These are phyloP conservation scores for Ambrosiella beaveri DNA, from an alignment of 2,329 filamentous ascomycete genomes.

Conservation along the genomic window DNA sequence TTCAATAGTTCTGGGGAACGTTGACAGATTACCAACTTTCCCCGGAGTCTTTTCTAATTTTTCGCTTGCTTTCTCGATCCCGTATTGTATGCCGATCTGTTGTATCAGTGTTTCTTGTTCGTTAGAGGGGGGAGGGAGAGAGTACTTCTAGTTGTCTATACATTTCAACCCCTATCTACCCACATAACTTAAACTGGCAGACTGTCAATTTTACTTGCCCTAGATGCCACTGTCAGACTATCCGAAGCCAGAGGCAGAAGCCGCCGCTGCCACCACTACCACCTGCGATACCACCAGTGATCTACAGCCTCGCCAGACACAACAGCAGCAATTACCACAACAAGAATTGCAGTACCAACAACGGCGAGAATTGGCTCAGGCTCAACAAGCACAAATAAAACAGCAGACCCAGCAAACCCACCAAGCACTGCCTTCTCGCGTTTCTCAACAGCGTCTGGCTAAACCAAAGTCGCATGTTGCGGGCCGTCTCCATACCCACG, in stretches of 20 bases:
- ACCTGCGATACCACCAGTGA: not conserved
- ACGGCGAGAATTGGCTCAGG: not conserved
- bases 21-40: too few species aligned
- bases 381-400: not conserved
- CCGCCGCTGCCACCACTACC: not conserved
- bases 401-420: not conserved
- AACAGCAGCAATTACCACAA: not conserved
- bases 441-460: slow-evolving; percentile 11
- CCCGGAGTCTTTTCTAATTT: too few species aligned
- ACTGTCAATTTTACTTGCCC: not conserved
- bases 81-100: too few species aligned
- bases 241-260: not conserved
- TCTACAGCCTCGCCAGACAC: not conserved
- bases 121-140: too few species aligned
- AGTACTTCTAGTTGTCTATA: too few species aligned
- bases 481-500: slow-evolving; percentile 10
- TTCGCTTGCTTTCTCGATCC: too few species aligned
- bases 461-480: slow-evolving; percentile 12
- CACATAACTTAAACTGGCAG: too few species aligned
- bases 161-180: too few species aligned
- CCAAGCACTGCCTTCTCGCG: slow-evolving; percentile 2
- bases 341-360: not conserved
- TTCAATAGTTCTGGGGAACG: too few species aligned
- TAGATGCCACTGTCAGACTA: not conserved
- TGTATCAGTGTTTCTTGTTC: too few species aligned